Conservation (phyloP, 1,284 basidiomycete genomes). For the Leccinum ponderosum region DNA sequence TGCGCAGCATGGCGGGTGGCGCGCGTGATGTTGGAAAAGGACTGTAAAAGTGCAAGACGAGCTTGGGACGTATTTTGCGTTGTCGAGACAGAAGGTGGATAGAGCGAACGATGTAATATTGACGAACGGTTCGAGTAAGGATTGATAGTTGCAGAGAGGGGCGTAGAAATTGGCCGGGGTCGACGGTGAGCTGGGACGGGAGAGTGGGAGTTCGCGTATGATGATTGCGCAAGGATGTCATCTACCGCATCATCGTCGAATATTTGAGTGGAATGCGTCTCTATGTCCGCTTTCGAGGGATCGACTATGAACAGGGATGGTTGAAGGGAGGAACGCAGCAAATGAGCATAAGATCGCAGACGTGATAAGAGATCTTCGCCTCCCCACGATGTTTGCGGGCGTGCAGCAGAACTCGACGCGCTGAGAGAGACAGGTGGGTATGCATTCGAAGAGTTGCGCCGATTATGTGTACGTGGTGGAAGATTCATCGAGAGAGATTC, state of each 20-base stretch:
- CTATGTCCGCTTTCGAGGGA: constrained; percentile 87
- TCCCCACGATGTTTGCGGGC: constrained; percentile 66
- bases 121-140: constrained; percentile 71
- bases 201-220: constrained; percentile 73
- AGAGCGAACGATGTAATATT: constrained; percentile 73
- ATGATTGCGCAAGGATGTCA: constrained; percentile 76
- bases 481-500: constrained; percentile 80
- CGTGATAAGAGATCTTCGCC: constrained; percentile 83
- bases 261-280: constrained; percentile 81
- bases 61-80: constrained; percentile 61
- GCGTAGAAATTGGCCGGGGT: constrained; percentile 60
- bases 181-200: constrained; percentile 82
- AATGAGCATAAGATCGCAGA: constrained; percentile 68
- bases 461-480: constrained; percentile 39
- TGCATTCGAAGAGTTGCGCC: constrained; percentile 42
- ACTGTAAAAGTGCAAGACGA: constrained; percentile 76
- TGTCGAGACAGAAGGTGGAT: constrained; percentile 49
- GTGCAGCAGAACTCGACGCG: constrained; percentile 41
- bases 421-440: constrained; percentile 59
- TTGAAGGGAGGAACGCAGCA: constrained; percentile 79
- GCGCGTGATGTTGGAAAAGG: constrained; percentile 87
- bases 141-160: constrained; percentile 40
- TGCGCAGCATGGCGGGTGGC: constrained; percentile 89
- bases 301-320: constrained; percentile 89
- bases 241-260: constrained; percentile 83